Evolutionary conservation across 139 green algal genomes (phyloP).

Genomic region (Closterium sp.): DNA sequence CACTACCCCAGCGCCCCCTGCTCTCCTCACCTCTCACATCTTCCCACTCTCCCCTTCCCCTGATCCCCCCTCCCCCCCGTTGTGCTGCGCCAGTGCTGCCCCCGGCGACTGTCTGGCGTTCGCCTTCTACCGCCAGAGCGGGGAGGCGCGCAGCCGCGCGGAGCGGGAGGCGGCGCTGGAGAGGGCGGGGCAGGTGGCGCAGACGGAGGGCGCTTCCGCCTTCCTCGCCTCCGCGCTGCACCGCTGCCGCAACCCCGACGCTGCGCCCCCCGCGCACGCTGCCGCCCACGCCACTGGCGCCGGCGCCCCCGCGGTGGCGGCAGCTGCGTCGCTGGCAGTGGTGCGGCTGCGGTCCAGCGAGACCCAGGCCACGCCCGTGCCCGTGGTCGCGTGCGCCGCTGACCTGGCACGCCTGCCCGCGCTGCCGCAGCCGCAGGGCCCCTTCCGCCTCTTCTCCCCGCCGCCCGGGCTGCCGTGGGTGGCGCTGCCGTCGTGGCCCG

Average conservation of each 20-base stretch:
- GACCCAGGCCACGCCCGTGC: not conserved
- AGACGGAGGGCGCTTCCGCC: not conserved
- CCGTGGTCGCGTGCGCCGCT: conserved; percentile 3
- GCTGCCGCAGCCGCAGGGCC: not conserved
- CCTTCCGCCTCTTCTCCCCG: conserved; percentile 32
- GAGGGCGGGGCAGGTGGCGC: not conserved
- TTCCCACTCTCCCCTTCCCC: not conserved
- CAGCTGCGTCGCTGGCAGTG: not conserved
- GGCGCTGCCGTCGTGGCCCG: conserved; percentile 23
- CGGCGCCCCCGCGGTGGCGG: not conserved
- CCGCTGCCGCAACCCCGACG: not conserved
- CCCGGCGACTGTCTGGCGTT: conserved; percentile 46
- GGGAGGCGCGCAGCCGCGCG: conserved; percentile 5
- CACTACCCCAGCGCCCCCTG: no score
- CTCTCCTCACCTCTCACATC: not conserved
- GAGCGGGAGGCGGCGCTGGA: conserved; percentile 9
- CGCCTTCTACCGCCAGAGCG: conserved; percentile 28
- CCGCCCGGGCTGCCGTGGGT: conserved; percentile 6
- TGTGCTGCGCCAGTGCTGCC: not conserved
- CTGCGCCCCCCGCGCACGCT: not conserved
- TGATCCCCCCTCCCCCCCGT: not conserved
- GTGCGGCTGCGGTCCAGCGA: conserved; percentile 20
- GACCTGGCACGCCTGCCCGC: conserved; percentile 16
- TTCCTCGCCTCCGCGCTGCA: not conserved
- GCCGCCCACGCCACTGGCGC: not conserved